Base-by-base conservation (phyloP, 148 eudicot genomes). In the Arctostaphylos glauca region DNA sequence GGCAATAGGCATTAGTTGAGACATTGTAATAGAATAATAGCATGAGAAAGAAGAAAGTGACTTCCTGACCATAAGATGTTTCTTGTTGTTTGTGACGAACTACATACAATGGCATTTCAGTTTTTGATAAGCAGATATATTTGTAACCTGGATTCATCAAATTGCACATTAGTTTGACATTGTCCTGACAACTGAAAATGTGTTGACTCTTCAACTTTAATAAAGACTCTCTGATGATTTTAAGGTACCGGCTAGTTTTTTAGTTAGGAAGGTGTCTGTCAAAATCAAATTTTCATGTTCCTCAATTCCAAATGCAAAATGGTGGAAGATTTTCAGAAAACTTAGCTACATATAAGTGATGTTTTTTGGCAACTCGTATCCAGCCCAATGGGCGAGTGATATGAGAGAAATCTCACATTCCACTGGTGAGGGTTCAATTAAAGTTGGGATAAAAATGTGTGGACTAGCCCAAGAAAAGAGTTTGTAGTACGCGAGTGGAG, bases 101-200 rank as follows among this genome's bases (percentile, higher is more conserved):
- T 70, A 6, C 19, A 41, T 14, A 31, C 0, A 5, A 14, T 38
- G 0, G 16, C 6, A 12, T 31, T 70, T 41, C 44, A 38, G n/a
- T 38, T 5, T 41, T 15, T 13, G 12, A 5, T 14, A 4, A 67
- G 73, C 46, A 31, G 0, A 10, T 38, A 67, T 49, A 44, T 43
- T 15, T 71, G 2, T n/a, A 16, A 15, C 47, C 49, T 71, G 43
- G 50, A 71, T 71, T 43, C 48, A 16, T 71, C 18, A 71, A 15
- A 41, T 10, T 44, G 75, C 75, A 71, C 49, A 71, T 71, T 41
- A 5, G 49, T 41, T 71, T 43, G 21, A 16, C n/a, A 38, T 71
- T 71, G 75, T 49, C 75, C 50, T n/a, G n/a, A n/a, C n/a, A n/a
- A n/a, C 48, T 16, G 75, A 71, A 41, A 71, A 16, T 71, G 50